Evolutionary conservation across 2,329 filamentous ascomycete species (phyloP).

Genomic region (Neonectria neomacrospora): DNA sequence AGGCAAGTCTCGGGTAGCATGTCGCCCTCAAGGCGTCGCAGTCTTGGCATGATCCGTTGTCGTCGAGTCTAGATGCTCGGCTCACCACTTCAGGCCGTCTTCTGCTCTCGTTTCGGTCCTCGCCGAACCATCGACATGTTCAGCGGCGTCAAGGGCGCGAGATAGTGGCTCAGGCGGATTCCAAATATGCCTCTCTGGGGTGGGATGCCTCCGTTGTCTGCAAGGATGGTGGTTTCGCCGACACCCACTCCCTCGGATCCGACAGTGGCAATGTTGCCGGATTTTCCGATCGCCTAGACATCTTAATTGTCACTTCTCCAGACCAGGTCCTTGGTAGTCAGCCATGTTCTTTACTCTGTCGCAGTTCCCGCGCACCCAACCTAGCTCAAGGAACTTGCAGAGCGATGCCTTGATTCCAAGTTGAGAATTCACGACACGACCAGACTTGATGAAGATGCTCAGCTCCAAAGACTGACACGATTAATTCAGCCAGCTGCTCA

Average conservation of each 20-base stretch:
- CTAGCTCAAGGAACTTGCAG: background rate
- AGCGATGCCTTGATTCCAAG: background rate
- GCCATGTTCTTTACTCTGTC: no score
- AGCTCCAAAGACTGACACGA: background rate
- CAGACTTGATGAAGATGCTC: background rate
- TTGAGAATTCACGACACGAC: background rate
- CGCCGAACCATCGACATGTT: background rate
- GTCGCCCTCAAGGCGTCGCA: no score
- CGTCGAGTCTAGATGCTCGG: background rate
- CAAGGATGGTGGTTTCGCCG: conserved; percentile 6
- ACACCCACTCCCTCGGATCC: conserved; percentile 10
- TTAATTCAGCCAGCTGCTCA: background rate
- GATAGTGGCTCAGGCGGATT: conserved; percentile 3
- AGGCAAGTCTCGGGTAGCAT: background rate
- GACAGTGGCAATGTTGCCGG: conserved; percentile 16
- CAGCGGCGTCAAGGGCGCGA: background rate
- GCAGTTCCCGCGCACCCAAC: background rate
- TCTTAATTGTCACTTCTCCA: conserved; percentile 1
- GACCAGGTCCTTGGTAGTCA: background rate
- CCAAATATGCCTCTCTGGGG: background rate
- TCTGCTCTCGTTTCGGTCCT: background rate
- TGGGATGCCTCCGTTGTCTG: background rate
- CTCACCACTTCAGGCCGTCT: background rate
- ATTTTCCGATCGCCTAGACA: conserved; percentile 12
- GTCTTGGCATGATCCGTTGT: background rate